Evolutionary conservation across 768 basidiomycete genomes (phyloP).

Genomic region (Galerina marginata): DNA sequence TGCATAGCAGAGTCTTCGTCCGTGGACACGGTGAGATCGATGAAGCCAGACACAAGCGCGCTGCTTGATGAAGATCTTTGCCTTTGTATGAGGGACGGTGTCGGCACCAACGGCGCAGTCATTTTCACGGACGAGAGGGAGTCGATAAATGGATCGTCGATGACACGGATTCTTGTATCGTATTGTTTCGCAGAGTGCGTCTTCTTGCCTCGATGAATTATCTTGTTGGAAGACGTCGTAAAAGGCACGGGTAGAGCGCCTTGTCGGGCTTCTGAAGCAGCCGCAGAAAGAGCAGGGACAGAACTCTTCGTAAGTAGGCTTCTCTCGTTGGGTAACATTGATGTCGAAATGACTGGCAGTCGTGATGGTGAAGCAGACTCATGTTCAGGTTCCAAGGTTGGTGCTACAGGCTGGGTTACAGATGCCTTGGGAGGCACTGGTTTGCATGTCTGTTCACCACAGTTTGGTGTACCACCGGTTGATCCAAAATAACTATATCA

Average conservation of each 20-base stretch:
- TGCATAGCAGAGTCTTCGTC: background rate
- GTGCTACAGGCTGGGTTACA: background rate
- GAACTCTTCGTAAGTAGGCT: no score
- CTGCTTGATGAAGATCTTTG: background rate
- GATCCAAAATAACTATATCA: background rate
- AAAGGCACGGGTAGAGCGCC: no score
- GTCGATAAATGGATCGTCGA: constrained; percentile 16
- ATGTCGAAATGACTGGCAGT: no score
- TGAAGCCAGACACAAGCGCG: constrained; percentile 2
- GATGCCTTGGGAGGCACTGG: background rate
- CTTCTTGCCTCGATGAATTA: background rate
- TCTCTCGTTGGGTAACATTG: no score
- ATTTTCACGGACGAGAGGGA: background rate
- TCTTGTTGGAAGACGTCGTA: background rate
- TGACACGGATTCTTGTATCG: constrained; percentile 12
- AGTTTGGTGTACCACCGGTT: background rate
- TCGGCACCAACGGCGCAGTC: background rate
- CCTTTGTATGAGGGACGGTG: background rate
- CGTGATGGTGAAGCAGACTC: no score
- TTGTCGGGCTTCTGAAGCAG: no score
- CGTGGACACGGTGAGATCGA: constrained; percentile 16
- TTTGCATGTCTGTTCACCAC: background rate
- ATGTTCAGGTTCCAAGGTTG: no score
- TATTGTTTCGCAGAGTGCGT: background rate
- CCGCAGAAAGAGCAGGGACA: no score